Evolutionary conservation across 805 yeast species (phyloP), one percentile per base, ranked within the genome.

Genomic region (Cyberlindnera mrakii): DNA sequence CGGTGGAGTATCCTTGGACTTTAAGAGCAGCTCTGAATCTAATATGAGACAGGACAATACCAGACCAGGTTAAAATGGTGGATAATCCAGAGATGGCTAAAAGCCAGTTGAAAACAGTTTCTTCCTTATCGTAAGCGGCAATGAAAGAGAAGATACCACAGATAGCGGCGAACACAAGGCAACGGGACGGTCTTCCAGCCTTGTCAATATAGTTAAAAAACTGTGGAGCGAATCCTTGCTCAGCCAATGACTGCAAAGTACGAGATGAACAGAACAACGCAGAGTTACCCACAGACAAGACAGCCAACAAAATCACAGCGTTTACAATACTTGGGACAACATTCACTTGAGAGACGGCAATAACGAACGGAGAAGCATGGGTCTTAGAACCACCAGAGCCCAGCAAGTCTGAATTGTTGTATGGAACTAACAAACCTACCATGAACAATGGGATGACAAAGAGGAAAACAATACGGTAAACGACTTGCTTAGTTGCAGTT

Each of bases 251-350:
- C 41, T 78, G 79, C 42, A 84, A 57, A 9, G 87, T 71, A 70
- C 91, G 75, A 39, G 89, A 81, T 47, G 81, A 75, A n/a, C 82
- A 85, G 59, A 73, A 84, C 34, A 82, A 77, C 2, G 89, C 77
- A 19, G 88, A 78, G 67, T 83, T 84, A 52, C 88, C 89, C 41
- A 83, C 90, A 7, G 89, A 82, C 43, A 82, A 63, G 23, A 84
- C 87, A 4, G 90, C 80, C 45, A 83, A 62, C 65, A 84, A 67
- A 51, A 84, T 82, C 35, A 83, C 87, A 17, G 79, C 86, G 58
- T 84, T 84, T 68, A 84, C 81, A 48, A 84, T 75, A 41, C 81
- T 77, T 40, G 90, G 90, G 39, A 82, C 71, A 34, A 78, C 84
- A 39, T 65, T 66, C 50, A 83, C 84, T 42, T 71, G 65, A 27